phyloP scores from a whole-genome alignment of 2,329 filamentous ascomycete species.

The Cytospora mali region DNA sequence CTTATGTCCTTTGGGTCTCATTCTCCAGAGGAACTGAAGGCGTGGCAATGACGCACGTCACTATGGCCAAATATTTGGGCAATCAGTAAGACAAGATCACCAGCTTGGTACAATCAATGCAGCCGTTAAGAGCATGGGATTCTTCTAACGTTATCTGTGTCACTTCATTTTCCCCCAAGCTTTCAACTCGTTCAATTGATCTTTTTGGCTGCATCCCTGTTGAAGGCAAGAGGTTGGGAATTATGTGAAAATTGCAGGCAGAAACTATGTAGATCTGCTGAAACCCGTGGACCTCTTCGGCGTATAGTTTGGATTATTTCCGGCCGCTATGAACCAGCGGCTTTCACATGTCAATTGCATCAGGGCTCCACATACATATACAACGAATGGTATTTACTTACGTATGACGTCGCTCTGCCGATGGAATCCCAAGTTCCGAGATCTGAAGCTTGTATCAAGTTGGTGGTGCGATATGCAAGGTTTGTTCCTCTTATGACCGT shows the following conservation, averaged over 20 bases:
- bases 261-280: not conserved
- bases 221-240: not conserved
- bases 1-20: not conserved
- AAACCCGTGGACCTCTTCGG: not conserved
- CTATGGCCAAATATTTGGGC: not conserved
- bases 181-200: not conserved
- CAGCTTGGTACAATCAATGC: not conserved
- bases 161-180: not conserved
- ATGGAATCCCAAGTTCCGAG: not conserved
- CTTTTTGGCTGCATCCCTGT: not conserved
- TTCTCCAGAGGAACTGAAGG: not conserved
- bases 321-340: not conserved
- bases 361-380: not conserved
- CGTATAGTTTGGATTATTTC: not conserved
- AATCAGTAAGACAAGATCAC: not conserved
- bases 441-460: not conserved
- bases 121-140: not conserved
- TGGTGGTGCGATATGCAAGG: not conserved
- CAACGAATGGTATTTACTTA: not conserved
- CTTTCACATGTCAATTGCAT: constrained; percentile 11
- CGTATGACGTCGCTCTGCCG: constrained; percentile 10
- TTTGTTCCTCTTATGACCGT: not conserved
- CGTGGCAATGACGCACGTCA: not conserved
- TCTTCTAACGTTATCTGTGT: not conserved
- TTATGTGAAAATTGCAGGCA: not conserved